Evolutionary conservation across 305 asterid genomes (phyloP).

Genomic region (Fraxinus sp.): DNA sequence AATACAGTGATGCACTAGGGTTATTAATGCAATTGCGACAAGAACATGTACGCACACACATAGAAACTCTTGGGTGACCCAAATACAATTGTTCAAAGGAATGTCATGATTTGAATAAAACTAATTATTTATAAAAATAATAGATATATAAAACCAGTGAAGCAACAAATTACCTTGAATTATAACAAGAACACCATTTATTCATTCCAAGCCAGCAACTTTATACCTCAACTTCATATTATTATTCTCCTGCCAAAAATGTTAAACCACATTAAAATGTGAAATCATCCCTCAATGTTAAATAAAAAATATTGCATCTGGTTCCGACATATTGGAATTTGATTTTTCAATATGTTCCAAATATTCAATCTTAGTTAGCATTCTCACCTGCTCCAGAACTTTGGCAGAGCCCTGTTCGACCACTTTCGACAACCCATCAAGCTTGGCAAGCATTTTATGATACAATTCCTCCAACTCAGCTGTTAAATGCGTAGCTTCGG

Average conservation of each 20-base stretch:
- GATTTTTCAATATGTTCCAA: not conserved
- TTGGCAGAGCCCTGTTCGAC: slow-evolving; percentile 64
- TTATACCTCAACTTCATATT: slow-evolving; percentile 36
- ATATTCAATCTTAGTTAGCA: not conserved
- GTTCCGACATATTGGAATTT: not conserved
- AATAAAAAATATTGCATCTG: not conserved
- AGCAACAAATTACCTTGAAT: slow-evolving; percentile 9
- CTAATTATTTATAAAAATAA: not conserved
- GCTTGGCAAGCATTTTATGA: slow-evolving; percentile 71
- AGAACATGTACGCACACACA: not conserved
- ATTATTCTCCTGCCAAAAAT: slow-evolving; percentile 28
- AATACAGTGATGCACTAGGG: not conserved
- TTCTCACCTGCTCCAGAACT: slow-evolving; percentile 63
- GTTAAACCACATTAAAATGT: not conserved
- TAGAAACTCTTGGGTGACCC: not conserved
- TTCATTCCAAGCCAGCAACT: slow-evolving; percentile 38
- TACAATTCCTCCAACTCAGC: slow-evolving; percentile 75
- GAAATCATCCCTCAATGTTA: slow-evolving; percentile 6
- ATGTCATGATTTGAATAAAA: not conserved
- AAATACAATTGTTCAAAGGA: not conserved
- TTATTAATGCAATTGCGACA: not conserved
- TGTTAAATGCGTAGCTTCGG: slow-evolving; percentile 49
- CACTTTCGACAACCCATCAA: slow-evolving; percentile 54
- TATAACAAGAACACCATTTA: slow-evolving; percentile 5
- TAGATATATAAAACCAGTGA: not conserved